Conservation (phyloP, 225 moss, liverwort and hornwort genomes). For the Pseudisothecium myosuroides region DNA sequence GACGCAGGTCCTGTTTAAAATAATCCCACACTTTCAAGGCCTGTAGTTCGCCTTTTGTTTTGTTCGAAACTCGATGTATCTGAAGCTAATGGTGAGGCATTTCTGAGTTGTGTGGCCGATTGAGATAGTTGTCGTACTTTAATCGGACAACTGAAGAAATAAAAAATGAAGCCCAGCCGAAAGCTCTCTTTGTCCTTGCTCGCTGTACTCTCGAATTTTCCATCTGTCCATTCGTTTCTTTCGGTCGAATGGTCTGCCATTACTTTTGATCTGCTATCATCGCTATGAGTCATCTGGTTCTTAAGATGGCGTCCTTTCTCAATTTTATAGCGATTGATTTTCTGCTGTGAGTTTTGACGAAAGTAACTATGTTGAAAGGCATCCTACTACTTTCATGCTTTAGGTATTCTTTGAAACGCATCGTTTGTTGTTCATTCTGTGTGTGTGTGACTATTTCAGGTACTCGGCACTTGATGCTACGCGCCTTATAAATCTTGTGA, state of each 20-base stretch:
- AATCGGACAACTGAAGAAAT: background rate
- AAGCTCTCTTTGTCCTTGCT: background rate
- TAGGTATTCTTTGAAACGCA: background rate
- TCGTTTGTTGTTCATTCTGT: background rate
- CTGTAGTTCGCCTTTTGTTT: background rate
- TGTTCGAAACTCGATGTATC: background rate
- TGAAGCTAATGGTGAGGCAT: background rate
- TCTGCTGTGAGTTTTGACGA: background rate
- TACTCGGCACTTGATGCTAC: constrained; percentile 94
- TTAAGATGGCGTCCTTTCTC: background rate
- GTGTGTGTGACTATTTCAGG: constrained; percentile 13
- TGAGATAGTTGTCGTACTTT: background rate
- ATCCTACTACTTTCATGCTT: background rate
- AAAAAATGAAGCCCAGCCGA: background rate
- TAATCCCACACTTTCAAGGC: constrained; percentile 1
- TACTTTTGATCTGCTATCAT: background rate
- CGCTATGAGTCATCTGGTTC: background rate
- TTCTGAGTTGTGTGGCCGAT: background rate
- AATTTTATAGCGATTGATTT: background rate
- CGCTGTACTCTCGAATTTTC: background rate
- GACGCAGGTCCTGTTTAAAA: constrained; percentile 60
- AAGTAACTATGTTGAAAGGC: background rate
- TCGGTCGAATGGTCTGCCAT: background rate
- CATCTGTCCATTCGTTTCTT: background rate
- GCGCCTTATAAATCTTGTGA: constrained; percentile 59